Evolutionary conservation across 83 land plant genomes (phyloP), one percentile per base, ranked within the genome.

Genomic region (Picea abies): DNA sequence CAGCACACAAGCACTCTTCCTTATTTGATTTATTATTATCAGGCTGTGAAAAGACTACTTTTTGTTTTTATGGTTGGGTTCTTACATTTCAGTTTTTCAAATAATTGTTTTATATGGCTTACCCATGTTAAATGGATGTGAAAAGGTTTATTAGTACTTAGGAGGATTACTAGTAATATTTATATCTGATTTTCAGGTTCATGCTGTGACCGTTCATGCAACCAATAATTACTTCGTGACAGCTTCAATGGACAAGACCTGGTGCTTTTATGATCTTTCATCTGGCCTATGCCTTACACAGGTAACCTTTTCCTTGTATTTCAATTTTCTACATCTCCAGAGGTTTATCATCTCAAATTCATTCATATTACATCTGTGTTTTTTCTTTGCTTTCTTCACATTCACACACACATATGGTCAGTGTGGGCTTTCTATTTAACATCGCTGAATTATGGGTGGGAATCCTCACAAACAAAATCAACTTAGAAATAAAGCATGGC

Each of bases 191-290:
- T 81, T 23, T 37, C 92, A 97, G 99, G 98, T 97, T 25, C 89
- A 90, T 90, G 98, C 99, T 60, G 96, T 97, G 11, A 91, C 99
- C 1, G 88, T 97, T 63, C 99, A 97, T 85, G 97, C 99, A 56
- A 97, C 98, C 25, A 87, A 94, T 76, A 93, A 94, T 41, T 97
- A 94, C 86, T 94, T 94, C 82, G 99, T 97, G 63, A 91, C 98
- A 58, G 97, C 98, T 81, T 95, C 98, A 63, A 80, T 91, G 60
- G 99, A 97, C 80, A 90, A 86, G 44, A 91, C 97, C 63, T 97
- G 99, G 99, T 96, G 95, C 86, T 97, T 97, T 64, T 97, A 97
- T 80, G 99, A 97, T 85, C 88, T 97, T 62, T 60, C 95, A 17
- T 80, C 94, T 75, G 99, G 98, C 35, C 56, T 86, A 29, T 97